Evolutionary conservation across 2,329 filamentous ascomycete genomes (phyloP), one percentile per base, ranked within the genome.

Genomic region (Venturia asperata): DNA sequence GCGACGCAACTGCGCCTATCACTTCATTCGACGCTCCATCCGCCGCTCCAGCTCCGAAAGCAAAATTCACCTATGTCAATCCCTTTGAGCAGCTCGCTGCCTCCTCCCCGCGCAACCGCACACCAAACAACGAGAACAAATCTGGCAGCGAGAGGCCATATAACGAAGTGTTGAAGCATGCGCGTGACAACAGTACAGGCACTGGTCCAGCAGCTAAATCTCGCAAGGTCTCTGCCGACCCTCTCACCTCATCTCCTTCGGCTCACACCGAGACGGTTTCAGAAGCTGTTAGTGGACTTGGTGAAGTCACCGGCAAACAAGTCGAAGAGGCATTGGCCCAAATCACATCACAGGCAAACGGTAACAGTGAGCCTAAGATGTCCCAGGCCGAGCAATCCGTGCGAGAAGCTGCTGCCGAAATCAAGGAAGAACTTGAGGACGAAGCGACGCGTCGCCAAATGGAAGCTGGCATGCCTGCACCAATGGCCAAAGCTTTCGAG

Each of bases 1-100:
- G 75, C 19, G 65, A 67, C n/a, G 34, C 52, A 19, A 15, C 52
- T 37, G 42, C 49, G 42, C 43, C 66, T 19, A 60, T 71, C 11
- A 69, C 71, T 10, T 69, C 72, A 10, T 64, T 64, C 39, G 68
- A 10, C 71, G 71, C 37, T 68, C 72, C 49, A 73, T 73, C 56
- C 71, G 71, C 62, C 72, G 69, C 39, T 66, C 68, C 30, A 69
- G 65, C 73, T 47, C 71, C 75, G 9, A 74, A 76, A 58, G 69
- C 73, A 30, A 72, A 81, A 64, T 90, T 90, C 74, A 89, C 82
- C 37, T 89, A 90, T 75, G 81, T 86, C 70, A 90, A 90, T 70
- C 87, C 87, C 0, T 90, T 90, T 70, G 87, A 90, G 66, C 82
- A 88, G 71, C 77, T 62, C 10, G 83, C 85, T 66, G 85, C 86